These are phyloP conservation scores for Tolypocladium tundrense DNA, from an alignment of 2,329 filamentous ascomycete species.

Conservation along the genomic window DNA sequence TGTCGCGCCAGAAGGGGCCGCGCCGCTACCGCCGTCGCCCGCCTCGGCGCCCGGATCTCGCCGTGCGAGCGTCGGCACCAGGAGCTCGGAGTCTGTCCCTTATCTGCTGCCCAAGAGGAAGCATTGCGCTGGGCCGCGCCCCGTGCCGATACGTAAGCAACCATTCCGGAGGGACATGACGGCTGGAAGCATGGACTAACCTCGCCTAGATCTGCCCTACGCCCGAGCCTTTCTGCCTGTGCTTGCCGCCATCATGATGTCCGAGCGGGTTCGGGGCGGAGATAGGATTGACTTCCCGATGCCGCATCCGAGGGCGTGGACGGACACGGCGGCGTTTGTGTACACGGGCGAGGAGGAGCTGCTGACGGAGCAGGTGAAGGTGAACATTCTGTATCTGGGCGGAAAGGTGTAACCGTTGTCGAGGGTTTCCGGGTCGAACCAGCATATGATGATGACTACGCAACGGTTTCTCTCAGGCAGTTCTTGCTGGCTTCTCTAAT, in stretches of 20 bases:
- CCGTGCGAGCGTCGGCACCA: not conserved
- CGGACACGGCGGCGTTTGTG: constrained; percentile 41
- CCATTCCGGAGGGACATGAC: not conserved
- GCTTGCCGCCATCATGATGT: constrained; percentile 43
- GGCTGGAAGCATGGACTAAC: not conserved
- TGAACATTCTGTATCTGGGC: constrained; percentile 46
- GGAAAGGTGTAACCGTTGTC: constrained; percentile 27
- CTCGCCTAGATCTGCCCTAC: constrained; percentile 15
- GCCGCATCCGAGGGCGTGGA: constrained; percentile 46
- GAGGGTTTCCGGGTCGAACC: too few species aligned
- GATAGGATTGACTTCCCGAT: constrained; percentile 48
- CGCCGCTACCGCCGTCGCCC: not conserved
- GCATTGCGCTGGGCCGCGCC: not conserved
- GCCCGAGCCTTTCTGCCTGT: constrained; percentile 35
- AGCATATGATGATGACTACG: not conserved
- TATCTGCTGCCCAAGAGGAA: not conserved
- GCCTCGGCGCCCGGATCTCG: not conserved
- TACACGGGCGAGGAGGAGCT: constrained; percentile 39
- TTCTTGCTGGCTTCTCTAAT: not conserved
- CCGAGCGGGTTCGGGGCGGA: constrained; percentile 37
- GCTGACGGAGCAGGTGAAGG: constrained; percentile 32
- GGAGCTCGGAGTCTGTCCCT: not conserved
- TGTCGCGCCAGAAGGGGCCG: not conserved
- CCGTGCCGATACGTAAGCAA: constrained; percentile 8
- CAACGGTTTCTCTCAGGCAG: not conserved